Evolutionary conservation across 305 asterid genomes (phyloP).

Genomic region (Fraxinus xanthoxyloides): DNA sequence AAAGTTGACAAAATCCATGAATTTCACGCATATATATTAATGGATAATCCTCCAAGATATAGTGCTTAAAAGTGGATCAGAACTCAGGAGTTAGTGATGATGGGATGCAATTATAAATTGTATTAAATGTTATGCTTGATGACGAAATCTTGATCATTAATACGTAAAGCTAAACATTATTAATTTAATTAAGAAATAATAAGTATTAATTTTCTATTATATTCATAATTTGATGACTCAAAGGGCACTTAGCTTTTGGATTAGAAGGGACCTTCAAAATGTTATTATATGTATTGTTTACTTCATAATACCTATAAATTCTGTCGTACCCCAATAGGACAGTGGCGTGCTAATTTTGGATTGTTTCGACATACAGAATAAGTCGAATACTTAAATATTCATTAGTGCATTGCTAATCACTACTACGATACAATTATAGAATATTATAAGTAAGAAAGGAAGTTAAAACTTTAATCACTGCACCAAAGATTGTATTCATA

Average conservation of each 20-base stretch:
- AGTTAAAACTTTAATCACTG: not conserved
- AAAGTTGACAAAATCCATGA: not conserved
- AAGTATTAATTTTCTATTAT: slow-evolving; percentile 5
- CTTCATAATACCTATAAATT: slow-evolving; percentile 4
- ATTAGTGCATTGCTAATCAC: not conserved
- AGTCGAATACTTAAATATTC: not conserved
- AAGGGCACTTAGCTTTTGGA: slow-evolving; percentile 40
- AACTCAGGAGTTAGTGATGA: not conserved
- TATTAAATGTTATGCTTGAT: slow-evolving; percentile 8
- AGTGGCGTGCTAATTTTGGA: not conserved
- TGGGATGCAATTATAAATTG: not conserved
- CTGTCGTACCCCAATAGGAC: not conserved
- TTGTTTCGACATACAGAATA: not conserved
- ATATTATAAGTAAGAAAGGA: not conserved
- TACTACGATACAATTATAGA: not conserved
- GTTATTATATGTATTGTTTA: slow-evolving; percentile 23
- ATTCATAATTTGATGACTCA: slow-evolving; percentile 39
- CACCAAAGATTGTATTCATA: too few relatives aligned
- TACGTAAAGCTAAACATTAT: slow-evolving; percentile 3
- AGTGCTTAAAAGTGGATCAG: not conserved
- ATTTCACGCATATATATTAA: not conserved
- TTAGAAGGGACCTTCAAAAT: slow-evolving; percentile 24
- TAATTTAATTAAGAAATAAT: slow-evolving; percentile 17
- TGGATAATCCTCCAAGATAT: not conserved
- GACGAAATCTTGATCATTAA: slow-evolving; percentile 35